Percentiles rank a stretch among this genome's conserved stretches.
Evolutionary conservation across 257 asterid genomes (phyloP).

Genomic region (Solanum pimpinellifolium): DNA sequence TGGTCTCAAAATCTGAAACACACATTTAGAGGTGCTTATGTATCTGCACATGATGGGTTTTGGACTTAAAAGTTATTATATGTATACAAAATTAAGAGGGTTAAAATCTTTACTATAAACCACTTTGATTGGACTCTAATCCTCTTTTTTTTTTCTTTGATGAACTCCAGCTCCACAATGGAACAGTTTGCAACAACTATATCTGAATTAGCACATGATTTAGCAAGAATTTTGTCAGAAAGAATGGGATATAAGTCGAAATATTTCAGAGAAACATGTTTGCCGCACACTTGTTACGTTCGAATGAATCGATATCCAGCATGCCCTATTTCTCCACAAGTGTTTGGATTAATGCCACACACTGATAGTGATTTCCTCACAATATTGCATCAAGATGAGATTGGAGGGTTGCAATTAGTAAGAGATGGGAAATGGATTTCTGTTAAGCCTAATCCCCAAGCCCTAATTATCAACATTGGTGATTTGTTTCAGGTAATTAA

Average conservation of each 20-base stretch:
- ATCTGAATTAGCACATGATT: conserved; percentile 40
- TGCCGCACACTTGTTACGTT: conserved; percentile 50
- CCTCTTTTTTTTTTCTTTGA: neutral
- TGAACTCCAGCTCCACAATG: conserved; percentile 48
- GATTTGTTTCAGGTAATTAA: conserved; percentile 66
- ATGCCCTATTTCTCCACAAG: conserved; percentile 36
- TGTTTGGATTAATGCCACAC: conserved; percentile 67
- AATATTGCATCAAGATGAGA: conserved; percentile 59
- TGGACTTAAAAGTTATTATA: neutral
- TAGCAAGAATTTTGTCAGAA: conserved; percentile 57
- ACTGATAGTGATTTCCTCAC: conserved; percentile 87
- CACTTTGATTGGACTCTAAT: neutral
- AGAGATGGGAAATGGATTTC: conserved; percentile 72
- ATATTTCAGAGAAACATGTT: conserved; percentile 42
- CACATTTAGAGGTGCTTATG: neutral
- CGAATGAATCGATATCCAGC: conserved; percentile 74
- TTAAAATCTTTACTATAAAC: neutral
- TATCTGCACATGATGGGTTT: neutral
- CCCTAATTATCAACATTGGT: conserved; percentile 76
- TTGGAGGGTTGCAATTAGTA: conserved; percentile 74
- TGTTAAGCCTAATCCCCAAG: conserved; percentile 64
- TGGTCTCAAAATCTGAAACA: neutral
- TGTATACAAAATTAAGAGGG: neutral
- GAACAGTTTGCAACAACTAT: conserved; percentile 38
- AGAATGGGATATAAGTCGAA: conserved; percentile 34